Conservation (phyloP, 225 moss, liverwort and hornwort genomes). For the Anthoceros angustus region DNA sequence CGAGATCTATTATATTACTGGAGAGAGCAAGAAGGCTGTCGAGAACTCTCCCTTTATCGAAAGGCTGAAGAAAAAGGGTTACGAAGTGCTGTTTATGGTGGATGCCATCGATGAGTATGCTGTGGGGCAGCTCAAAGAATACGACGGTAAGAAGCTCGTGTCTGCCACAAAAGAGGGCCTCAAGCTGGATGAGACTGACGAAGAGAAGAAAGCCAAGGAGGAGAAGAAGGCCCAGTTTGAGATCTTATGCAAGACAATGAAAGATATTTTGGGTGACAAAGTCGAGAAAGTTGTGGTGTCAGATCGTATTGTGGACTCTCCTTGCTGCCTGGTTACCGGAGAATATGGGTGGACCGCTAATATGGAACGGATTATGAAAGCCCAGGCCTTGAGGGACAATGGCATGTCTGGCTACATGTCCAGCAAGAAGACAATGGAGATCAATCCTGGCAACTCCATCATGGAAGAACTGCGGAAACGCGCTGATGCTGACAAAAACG, state of each 20-base stretch:
- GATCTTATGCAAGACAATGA: background rate
- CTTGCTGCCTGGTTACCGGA: background rate
- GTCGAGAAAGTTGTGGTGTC: background rate
- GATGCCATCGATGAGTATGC: constrained; percentile 3
- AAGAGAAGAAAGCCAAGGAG: background rate
- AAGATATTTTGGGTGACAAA: background rate
- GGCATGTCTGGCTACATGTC: constrained; percentile 1
- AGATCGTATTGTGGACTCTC: constrained; percentile 2
- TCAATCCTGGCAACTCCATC: background rate
- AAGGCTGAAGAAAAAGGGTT: background rate
- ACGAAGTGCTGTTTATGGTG: constrained; percentile 2
- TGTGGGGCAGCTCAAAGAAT: background rate
- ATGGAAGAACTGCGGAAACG: constrained; percentile 3
- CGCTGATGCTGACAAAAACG: background rate
- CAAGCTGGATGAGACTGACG: background rate
- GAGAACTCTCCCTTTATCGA: background rate
- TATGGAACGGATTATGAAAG: background rate
- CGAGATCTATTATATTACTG: background rate
- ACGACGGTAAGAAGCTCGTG: constrained; percentile 2
- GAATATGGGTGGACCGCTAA: background rate
- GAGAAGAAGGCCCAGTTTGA: constrained; percentile 1
- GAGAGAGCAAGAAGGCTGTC: background rate
- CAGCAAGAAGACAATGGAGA: constrained; percentile 2
- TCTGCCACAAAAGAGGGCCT: background rate
- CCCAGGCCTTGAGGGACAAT: background rate